phyloP scores from a whole-genome alignment of 805 yeast genomes.

The Pichia sporocuriosa region DNA sequence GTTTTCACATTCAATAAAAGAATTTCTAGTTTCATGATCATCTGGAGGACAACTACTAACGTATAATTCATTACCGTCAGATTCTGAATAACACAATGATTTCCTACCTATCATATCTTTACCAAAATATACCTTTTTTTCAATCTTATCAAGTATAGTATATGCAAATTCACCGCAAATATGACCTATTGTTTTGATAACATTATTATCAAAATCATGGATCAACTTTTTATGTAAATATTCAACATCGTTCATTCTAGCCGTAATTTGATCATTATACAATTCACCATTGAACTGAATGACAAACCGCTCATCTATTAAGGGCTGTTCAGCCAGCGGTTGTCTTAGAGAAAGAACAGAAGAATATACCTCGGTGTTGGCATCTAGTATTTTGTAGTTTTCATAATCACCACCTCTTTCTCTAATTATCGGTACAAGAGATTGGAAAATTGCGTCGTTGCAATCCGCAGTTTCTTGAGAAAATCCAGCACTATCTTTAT shows the following conservation, averaged over 20 bases:
- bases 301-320: constrained; percentile 31
- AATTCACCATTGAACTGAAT: constrained; percentile 91
- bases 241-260: constrained; percentile 52
- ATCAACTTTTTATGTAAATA: constrained; percentile 37
- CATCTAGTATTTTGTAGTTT: constrained; percentile 19
- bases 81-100: constrained; percentile 46
- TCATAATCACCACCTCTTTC: constrained; percentile 63
- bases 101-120: constrained; percentile 80
- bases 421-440: constrained; percentile 38
- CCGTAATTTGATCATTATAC: constrained; percentile 51
- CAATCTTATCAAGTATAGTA: constrained; percentile 39
- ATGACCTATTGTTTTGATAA: constrained; percentile 34
- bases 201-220: constrained; percentile 24
- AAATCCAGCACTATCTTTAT: constrained; percentile 7
- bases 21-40: constrained; percentile 19
- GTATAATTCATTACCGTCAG: constrained; percentile 29
- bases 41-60: constrained; percentile 43
- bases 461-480: constrained; percentile 14
- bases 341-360: constrained; percentile 76
- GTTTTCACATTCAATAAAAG: constrained; percentile 48
- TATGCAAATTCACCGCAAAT: constrained; percentile 84
- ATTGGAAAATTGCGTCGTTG: constrained; percentile 23
- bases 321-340: constrained; percentile 77
- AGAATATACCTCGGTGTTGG: constrained; percentile 40
- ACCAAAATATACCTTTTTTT: constrained; percentile 57